These are phyloP conservation scores for Gamsiella multidivaricata DNA, from an alignment of 192 early-diverging fungal genomes.

Conservation along the genomic window DNA sequence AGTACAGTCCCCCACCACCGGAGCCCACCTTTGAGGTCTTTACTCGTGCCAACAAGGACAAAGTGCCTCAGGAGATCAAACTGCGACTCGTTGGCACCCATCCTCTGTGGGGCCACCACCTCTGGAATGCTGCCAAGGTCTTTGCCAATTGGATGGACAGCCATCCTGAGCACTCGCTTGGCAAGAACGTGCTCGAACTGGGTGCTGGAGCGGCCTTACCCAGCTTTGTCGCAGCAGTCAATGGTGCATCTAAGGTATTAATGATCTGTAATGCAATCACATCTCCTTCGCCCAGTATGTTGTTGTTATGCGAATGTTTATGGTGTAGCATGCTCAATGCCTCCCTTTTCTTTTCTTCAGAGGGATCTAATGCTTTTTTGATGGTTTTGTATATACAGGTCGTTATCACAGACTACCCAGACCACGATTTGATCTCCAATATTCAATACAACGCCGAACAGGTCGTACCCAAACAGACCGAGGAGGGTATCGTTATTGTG, in stretches of 20 bases:
- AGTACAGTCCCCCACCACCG: slow-evolving; percentile 56
- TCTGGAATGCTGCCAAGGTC: slow-evolving; percentile 92
- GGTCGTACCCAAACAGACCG: slow-evolving; percentile 54
- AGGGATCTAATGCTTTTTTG: no score
- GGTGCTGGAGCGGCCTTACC: slow-evolving; percentile 88
- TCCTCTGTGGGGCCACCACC: slow-evolving; percentile 87
- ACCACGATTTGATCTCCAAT: slow-evolving; percentile 78
- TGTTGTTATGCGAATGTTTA: no score
- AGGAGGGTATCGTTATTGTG: slow-evolving; percentile 35
- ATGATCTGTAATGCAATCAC: no score
- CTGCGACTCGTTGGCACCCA: slow-evolving; percentile 77
- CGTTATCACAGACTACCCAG: slow-evolving; percentile 82
- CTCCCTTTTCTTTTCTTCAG: background rate
- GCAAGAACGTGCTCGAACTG: slow-evolving; percentile 81
- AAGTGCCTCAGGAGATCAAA: slow-evolving; percentile 48
- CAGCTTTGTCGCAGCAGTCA: slow-evolving; percentile 74
- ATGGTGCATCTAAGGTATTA: slow-evolving; percentile 78
- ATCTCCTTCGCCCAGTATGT: no score
- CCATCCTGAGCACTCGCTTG: slow-evolving; percentile 64
- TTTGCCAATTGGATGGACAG: slow-evolving; percentile 84
- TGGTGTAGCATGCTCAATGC: no score
- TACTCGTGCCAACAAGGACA: slow-evolving; percentile 57
- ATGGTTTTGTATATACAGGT: slow-evolving; percentile 58
- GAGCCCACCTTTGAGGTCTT: slow-evolving; percentile 68
- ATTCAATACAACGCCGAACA: slow-evolving; percentile 76